Conservation (phyloP, 352 stramenopile species). For the Phytopythium oedochilum region DNA sequence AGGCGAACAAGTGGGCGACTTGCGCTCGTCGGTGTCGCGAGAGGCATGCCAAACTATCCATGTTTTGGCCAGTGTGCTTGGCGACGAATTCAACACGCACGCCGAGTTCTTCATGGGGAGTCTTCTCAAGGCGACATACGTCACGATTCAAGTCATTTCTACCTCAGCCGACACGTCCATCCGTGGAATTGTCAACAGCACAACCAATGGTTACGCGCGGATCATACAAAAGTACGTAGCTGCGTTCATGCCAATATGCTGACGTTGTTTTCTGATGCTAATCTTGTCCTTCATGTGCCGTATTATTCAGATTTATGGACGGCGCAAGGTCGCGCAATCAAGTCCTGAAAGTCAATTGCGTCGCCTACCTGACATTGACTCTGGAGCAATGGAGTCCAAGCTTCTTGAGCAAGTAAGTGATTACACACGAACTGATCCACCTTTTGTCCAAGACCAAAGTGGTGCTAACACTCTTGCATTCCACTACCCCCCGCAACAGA, state of each 20-base stretch:
- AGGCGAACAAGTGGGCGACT: slow-evolving; percentile 66
- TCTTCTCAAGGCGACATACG: slow-evolving; percentile 80
- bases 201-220: slow-evolving; percentile 60
- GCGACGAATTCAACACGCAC: slow-evolving; percentile 72
- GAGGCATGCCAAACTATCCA: slow-evolving; percentile 77
- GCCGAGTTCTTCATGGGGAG: slow-evolving; percentile 68
- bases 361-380: slow-evolving; percentile 73
- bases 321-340: slow-evolving; percentile 72
- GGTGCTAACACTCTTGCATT: background rate
- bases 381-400: slow-evolving; percentile 55
- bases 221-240: slow-evolving; percentile 66
- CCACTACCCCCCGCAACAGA: slow-evolving; percentile 12
- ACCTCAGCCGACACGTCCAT: slow-evolving; percentile 69
- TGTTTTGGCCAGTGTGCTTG: slow-evolving; percentile 44
- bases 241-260: background rate
- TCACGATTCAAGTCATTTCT: slow-evolving; percentile 86
- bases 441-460: no score
- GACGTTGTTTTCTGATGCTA: background rate
- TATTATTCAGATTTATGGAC: slow-evolving; percentile 52
- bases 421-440: background rate
- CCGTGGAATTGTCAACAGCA: slow-evolving; percentile 72
- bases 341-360: slow-evolving; percentile 64
- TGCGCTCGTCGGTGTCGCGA: slow-evolving; percentile 72
- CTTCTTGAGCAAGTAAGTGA: slow-evolving; percentile 69
- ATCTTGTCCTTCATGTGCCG: slow-evolving; percentile 1